Evolutionary conservation across 345 rosid species (phyloP).

Genomic region (Corchorus olitorius): DNA sequence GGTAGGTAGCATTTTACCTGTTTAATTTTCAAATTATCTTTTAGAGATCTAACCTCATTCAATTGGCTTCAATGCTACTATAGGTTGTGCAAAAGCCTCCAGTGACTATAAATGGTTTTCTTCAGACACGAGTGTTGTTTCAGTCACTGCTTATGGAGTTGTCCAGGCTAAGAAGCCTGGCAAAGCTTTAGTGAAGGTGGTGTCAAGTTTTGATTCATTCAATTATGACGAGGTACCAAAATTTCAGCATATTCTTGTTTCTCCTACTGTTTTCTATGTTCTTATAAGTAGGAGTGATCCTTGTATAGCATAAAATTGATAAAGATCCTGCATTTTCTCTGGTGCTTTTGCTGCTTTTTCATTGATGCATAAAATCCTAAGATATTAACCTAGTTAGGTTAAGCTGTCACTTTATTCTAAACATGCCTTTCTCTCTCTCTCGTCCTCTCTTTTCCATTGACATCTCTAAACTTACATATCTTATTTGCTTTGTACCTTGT

Average conservation of each 20-base stretch:
- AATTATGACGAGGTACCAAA: constrained; percentile 84
- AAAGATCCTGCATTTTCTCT: neutral
- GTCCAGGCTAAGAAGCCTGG: constrained; percentile 93
- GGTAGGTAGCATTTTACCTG: constrained; percentile 45
- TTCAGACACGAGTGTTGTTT: constrained; percentile 61
- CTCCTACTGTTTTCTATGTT: neutral
- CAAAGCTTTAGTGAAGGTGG: constrained; percentile 72
- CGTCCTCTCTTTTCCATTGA: too few species aligned
- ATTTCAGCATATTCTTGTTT: neutral
- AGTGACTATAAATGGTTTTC: constrained; percentile 93
- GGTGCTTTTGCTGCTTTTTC: neutral
- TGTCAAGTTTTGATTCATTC: constrained; percentile 70
- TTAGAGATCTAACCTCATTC: constrained; percentile 17
- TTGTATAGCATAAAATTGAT: constrained; percentile 2
- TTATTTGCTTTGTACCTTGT: neutral
- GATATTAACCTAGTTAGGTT: neutral
- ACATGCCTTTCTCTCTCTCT: too few species aligned
- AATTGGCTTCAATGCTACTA: constrained; percentile 22
- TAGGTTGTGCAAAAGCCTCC: constrained; percentile 82
- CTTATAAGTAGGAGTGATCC: neutral
- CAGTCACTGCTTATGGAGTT: constrained; percentile 75
- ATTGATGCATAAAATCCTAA: neutral
- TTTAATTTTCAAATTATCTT: neutral
- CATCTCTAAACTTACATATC: too few species aligned
- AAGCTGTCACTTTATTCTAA: too few species aligned